Percentiles rank a stretch among this genome's conserved stretches.
These are phyloP conservation scores for Senna siamea DNA, from an alignment of 306 rosid genomes.

Conservation along the genomic window DNA sequence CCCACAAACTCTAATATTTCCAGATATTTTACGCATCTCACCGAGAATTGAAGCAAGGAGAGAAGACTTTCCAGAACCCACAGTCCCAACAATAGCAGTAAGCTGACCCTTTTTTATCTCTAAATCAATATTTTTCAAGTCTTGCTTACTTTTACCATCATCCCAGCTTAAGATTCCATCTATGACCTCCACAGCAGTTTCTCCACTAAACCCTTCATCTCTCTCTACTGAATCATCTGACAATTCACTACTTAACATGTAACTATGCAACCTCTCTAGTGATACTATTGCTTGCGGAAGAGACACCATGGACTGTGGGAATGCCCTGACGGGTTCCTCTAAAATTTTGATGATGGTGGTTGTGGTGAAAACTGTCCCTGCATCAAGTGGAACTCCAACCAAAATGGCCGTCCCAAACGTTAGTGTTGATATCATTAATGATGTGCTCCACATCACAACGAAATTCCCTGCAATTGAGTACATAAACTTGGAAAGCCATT, in stretches of 20 bases:
- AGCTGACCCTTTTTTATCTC: slow-evolving; percentile 60
- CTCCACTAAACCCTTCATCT: too few species aligned
- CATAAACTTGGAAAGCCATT: slow-evolving; percentile 72
- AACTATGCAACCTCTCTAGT: slow-evolving; percentile 66
- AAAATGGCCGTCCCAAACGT: slow-evolving; percentile 70
- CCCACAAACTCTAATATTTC: slow-evolving; percentile 78
- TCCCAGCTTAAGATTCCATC: slow-evolving; percentile 77
- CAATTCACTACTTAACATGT: slow-evolving; percentile 69
- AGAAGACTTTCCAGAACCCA: slow-evolving; percentile 88
- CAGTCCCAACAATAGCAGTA: slow-evolving; percentile 79
- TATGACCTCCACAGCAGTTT: slow-evolving; percentile 57
- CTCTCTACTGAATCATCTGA: slow-evolving; percentile 55
- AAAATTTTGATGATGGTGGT: slow-evolving; percentile 61
- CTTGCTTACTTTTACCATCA: slow-evolving; percentile 43
- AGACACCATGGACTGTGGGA: slow-evolving; percentile 78
- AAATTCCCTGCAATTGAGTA: slow-evolving; percentile 57
- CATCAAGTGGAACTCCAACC: slow-evolving; percentile 68
- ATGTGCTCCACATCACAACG: slow-evolving; percentile 68
- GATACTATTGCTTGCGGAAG: slow-evolving; percentile 78
- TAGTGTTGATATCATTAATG: slow-evolving; percentile 56
- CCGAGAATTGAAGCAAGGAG: slow-evolving; percentile 76
- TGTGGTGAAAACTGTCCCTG: slow-evolving; percentile 78
- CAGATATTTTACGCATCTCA: slow-evolving; percentile 72
- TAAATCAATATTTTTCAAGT: slow-evolving; percentile 60
- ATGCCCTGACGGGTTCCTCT: slow-evolving; percentile 77